These are phyloP conservation scores for Pseudogymnoascus destructans DNA, from an alignment of 2,329 filamentous ascomycete species.

Conservation along the genomic window DNA sequence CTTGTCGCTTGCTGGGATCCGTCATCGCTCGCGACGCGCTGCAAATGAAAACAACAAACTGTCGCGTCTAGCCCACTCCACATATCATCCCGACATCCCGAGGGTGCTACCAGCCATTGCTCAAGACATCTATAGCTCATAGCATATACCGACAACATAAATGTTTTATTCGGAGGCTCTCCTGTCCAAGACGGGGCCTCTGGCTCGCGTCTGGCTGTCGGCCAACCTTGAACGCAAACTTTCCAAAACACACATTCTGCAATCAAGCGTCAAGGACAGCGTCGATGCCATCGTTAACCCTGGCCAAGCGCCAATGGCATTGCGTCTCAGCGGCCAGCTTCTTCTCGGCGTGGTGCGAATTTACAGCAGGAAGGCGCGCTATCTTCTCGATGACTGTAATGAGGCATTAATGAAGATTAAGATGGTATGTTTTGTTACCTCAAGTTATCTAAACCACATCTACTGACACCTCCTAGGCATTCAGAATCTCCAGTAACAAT, in stretches of 20 bases:
- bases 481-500: slow-evolving; percentile 86
- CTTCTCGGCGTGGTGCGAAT: slow-evolving; percentile 93
- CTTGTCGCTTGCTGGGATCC: background rate
- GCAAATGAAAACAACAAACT: slow-evolving; percentile 8
- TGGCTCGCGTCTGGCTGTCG: slow-evolving; percentile 96
- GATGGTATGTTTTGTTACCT: slow-evolving; percentile 61
- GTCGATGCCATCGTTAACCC: slow-evolving; percentile 91
- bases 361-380: slow-evolving; percentile 93
- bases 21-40: slow-evolving; percentile 3
- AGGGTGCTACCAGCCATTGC: slow-evolving; percentile 7
- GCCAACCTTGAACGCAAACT: slow-evolving; percentile 98
- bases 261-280: slow-evolving; percentile 88
- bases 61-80: slow-evolving; percentile 8
- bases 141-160: slow-evolving; percentile 13
- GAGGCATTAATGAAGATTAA: slow-evolving; percentile 97
- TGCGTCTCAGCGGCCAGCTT: slow-evolving; percentile 86
- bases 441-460: background rate
- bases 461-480: slow-evolving; percentile 52
- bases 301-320: slow-evolving; percentile 83
- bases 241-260: slow-evolving; percentile 88
- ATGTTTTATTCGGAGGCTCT: slow-evolving; percentile 99
- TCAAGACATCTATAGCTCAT: slow-evolving; percentile 1
- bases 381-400: slow-evolving; percentile 92
- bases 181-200: slow-evolving; percentile 87
- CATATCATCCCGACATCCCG: slow-evolving; percentile 3